Evolutionary conservation across 208 protist genomes (phyloP).

Genomic region (Giardia duodenalis): DNA sequence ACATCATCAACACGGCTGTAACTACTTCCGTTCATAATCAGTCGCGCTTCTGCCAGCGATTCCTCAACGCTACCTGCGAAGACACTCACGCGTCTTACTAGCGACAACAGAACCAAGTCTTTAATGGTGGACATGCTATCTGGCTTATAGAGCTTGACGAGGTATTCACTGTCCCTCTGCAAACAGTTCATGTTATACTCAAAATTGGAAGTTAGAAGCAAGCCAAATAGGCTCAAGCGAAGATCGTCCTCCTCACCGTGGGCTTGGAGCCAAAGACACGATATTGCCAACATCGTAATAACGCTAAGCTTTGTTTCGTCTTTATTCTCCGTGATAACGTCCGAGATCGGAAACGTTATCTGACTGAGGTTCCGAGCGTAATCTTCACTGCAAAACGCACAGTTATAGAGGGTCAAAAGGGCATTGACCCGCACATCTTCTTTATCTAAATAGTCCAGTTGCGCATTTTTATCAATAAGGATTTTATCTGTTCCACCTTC

Average conservation of each 20-base stretch:
- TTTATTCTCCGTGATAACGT: neutral
- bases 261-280: neutral
- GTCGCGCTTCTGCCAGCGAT: neutral
- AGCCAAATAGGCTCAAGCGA: neutral
- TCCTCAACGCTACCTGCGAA: neutral
- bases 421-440: neutral
- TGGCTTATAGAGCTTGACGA: conserved; percentile 1
- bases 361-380: neutral
- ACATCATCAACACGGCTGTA: neutral
- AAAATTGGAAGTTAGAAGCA: neutral
- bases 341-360: neutral
- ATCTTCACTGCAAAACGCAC: neutral
- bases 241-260: neutral
- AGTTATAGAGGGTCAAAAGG: neutral
- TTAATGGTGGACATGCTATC: neutral
- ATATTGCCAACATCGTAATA: neutral
- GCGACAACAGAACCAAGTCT: neutral
- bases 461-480: neutral
- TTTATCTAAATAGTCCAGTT: neutral
- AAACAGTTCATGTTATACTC: neutral
- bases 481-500: neutral
- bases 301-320: neutral
- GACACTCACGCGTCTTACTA: neutral
- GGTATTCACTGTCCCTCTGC: neutral
- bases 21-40: neutral